These are phyloP conservation scores for Wickerhamomyces canadensis DNA, from an alignment of 805 yeast species.

Conservation along the genomic window DNA sequence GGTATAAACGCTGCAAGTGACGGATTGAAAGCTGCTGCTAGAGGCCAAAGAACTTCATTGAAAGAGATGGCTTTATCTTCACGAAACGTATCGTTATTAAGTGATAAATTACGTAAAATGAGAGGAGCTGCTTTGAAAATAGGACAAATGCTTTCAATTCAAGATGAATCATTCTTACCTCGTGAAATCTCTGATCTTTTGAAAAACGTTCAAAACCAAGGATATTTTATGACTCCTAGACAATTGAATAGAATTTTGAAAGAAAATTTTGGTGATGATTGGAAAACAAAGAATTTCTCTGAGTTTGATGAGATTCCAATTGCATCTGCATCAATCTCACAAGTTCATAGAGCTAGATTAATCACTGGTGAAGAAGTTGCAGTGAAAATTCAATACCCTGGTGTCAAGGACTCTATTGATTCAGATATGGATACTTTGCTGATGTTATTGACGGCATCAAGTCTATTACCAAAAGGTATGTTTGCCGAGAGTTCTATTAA, in stretches of 20 bases:
- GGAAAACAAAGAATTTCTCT: constrained; percentile 71
- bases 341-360: constrained; percentile 82
- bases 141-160: constrained; percentile 96
- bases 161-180: constrained; percentile 82
- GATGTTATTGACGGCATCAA: constrained; percentile 78
- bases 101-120: constrained; percentile 85
- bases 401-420: constrained; percentile 89
- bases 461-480: constrained; percentile 84
- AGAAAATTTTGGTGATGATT: constrained; percentile 67
- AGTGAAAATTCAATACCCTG: constrained; percentile 95
- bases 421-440: constrained; percentile 86
- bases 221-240: constrained; percentile 93
- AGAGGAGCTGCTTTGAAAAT: constrained; percentile 97
- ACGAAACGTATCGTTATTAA: constrained; percentile 80
- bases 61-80: constrained; percentile 67
- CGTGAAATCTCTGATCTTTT: constrained; percentile 76
- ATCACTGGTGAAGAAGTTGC: constrained; percentile 71
- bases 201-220: constrained; percentile 84
- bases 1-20: constrained; percentile 80
- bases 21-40: constrained; percentile 62
- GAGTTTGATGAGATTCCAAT: constrained; percentile 83
- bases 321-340: constrained; percentile 97
- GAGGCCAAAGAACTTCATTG: constrained; percentile 45
- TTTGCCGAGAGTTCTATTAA: constrained; percentile 89
- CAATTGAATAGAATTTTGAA: constrained; percentile 76